These are phyloP conservation scores for Psophocarpus tetragonolobus DNA, from an alignment of 306 rosid genomes.

Conservation along the genomic window DNA sequence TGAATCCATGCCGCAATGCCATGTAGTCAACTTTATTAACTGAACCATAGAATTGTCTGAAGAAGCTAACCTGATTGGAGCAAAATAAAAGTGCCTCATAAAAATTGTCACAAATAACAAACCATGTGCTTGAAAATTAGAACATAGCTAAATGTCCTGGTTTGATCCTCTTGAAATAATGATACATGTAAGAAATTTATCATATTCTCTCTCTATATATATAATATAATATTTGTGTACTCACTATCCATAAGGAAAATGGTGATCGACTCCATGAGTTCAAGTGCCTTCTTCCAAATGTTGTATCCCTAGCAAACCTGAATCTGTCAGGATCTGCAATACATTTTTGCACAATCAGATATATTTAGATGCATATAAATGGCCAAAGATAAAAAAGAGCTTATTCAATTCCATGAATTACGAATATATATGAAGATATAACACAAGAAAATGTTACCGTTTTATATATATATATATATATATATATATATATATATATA, in stretches of 20 bases:
- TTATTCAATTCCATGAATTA: background rate
- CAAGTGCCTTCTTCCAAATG: slow-evolving; percentile 75
- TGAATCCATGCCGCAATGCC: slow-evolving; percentile 74
- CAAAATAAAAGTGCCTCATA: background rate
- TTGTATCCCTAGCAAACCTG: slow-evolving; percentile 75
- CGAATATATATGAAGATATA: background rate
- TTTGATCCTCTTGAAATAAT: background rate
- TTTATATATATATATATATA: too few species aligned
- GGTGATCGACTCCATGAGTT: slow-evolving; percentile 55
- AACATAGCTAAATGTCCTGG: background rate
- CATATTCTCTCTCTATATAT: background rate
- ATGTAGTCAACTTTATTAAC: slow-evolving; percentile 65
- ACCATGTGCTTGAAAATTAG: background rate
- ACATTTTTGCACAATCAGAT: background rate
- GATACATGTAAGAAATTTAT: background rate
- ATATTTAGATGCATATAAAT: background rate
- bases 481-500: too few species aligned
- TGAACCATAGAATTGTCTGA: slow-evolving; percentile 69
- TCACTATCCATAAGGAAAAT: slow-evolving; percentile 60
- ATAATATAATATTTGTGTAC: slow-evolving; percentile 21
- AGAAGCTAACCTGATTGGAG: slow-evolving; percentile 61
- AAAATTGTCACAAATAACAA: background rate
- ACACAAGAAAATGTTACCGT: background rate
- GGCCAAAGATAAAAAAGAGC: background rate
- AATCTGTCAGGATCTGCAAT: slow-evolving; percentile 70